Base-by-base conservation (phyloP, 1,284 basidiomycete species). In the Gomphus sp. region DNA sequence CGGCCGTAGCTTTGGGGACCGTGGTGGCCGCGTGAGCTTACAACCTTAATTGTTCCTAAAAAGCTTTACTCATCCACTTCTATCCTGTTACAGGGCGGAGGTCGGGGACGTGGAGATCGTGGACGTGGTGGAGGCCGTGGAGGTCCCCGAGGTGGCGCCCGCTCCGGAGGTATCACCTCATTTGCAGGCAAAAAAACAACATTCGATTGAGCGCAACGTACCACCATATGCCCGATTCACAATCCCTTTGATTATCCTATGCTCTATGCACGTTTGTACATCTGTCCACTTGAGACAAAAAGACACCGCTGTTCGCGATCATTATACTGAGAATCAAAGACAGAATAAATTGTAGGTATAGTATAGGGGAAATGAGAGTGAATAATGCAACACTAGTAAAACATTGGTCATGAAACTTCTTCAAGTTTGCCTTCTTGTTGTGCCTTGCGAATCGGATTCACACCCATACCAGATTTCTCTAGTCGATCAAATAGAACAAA, bases 401-500 rank as follows among this genome's bases (percentile, higher is more conserved):
- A 7, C 14, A 45, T 7, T 22, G 14, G 48, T 55, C 53, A 55
- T 41, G 53, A 47, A n/a, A 55, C 12, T 34, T 56, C 45, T 62
- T 65, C 56, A 58, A 68, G 62, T 65, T 73, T 79, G 43, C 83
- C 81, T 63, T 83, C 78, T 59, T 82, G 80, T 43, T 88, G 79
- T 3, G 84, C 86, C 68, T 82, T 84, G 61, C 87, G 75, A 63
- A 91, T 80, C 10, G 88, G 87, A 69, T 91, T 91, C 64, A 85
- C 82, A 50, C 73, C 74, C 56, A 91, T 67, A 16, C 88, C 88
- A 41, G 75, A 87, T 70, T 77, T 82, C 69, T 93, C 89, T 65
- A 97, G 75, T 54, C 93, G 76, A 63, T 96, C 91, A 68, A 98
- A 97, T 18, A 97, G 76, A 28, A 88, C 84, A 67, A 96, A 92